phyloP scores from a whole-genome alignment of 2,329 filamentous ascomycete species.

The Calonectria fujianensis region DNA sequence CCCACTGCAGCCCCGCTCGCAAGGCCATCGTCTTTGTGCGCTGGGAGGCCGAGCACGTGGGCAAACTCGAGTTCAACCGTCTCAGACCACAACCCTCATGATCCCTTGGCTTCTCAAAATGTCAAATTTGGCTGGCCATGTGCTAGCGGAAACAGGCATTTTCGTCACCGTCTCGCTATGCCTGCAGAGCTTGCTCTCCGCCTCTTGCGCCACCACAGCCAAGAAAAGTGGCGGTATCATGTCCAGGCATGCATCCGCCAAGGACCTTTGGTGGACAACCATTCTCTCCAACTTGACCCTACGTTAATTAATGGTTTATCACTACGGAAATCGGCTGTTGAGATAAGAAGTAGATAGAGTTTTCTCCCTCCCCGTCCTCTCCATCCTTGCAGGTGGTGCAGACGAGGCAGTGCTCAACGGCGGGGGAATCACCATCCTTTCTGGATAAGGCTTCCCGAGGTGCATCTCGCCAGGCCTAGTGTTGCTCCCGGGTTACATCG shows the following conservation, averaged over 20 bases:
- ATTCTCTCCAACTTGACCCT: background rate
- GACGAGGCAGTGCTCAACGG: slow-evolving; percentile 8
- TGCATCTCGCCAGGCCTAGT: slow-evolving; percentile 14
- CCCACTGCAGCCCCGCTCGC: slow-evolving; percentile 6
- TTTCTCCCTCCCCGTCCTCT: background rate
- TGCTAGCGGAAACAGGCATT: background rate
- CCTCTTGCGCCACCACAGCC: background rate
- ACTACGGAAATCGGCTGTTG: background rate
- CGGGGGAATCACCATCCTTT: slow-evolving; percentile 2
- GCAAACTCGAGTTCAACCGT: slow-evolving; percentile 2
- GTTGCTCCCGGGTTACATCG: slow-evolving; percentile 9
- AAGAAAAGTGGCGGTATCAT: slow-evolving; percentile 1
- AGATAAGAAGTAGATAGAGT: slow-evolving; percentile 21
- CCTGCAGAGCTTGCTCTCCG: background rate
- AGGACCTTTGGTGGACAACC: background rate
- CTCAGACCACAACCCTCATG: background rate
- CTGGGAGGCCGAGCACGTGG: slow-evolving; percentile 1
- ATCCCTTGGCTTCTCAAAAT: background rate
- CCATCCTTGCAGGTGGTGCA: background rate
- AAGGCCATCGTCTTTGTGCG: background rate
- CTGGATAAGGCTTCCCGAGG: slow-evolving; percentile 25
- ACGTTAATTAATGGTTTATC: background rate
- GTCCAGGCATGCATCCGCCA: background rate
- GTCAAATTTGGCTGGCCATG: background rate
- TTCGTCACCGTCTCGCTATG: background rate